These are phyloP conservation scores for Botrytis tulipae DNA, from an alignment of 2,329 filamentous ascomycete genomes.

Conservation along the genomic window DNA sequence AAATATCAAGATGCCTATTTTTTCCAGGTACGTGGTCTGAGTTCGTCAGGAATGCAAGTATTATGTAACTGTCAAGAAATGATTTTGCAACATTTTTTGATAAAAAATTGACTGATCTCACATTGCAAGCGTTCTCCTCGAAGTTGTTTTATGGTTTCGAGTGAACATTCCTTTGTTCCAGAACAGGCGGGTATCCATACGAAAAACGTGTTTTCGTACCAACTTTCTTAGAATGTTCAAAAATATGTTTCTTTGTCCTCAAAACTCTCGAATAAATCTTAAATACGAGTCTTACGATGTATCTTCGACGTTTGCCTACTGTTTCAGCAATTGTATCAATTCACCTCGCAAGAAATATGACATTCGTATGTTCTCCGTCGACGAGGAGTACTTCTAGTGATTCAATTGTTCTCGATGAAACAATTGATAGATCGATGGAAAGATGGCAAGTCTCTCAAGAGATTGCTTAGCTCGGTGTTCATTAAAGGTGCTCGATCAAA, in stretches of 20 bases:
- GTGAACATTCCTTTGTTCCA: neutral
- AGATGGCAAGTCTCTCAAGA: constrained; percentile 1
- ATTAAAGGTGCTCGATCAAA: neutral
- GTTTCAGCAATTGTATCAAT: neutral
- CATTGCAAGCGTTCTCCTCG: neutral
- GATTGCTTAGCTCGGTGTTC: neutral
- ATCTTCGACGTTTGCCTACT: neutral
- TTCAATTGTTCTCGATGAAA: constrained; percentile 2
- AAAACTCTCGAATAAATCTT: neutral
- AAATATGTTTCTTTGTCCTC: constrained; percentile 3
- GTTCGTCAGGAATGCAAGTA: neutral
- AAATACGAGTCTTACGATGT: neutral
- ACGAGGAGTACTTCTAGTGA: neutral
- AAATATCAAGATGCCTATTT: neutral
- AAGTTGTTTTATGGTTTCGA: neutral
- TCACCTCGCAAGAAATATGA: neutral
- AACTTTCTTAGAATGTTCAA: neutral
- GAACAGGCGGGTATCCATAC: neutral
- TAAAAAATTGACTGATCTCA: neutral
- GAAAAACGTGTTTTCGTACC: neutral
- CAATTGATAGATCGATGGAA: neutral
- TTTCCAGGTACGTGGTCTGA: neutral
- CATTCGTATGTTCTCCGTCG: neutral
- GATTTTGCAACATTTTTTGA: neutral
- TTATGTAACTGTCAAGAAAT: too few species aligned